Conservation (phyloP, 768 basidiomycete genomes). For the Mycena galopus region DNA sequence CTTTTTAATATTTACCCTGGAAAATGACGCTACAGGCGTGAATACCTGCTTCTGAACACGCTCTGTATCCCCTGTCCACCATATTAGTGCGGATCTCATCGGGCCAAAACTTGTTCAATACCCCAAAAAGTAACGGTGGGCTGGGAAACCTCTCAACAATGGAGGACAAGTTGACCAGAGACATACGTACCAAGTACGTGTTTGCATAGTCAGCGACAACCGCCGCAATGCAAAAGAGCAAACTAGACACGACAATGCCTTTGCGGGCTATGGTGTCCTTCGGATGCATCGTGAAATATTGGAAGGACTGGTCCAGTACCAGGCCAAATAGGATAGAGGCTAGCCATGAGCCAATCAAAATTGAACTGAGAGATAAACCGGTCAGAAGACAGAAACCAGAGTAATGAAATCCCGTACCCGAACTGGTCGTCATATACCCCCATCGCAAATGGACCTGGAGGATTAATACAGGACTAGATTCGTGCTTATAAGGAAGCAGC, state of each 20-base stretch:
- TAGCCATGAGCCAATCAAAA: too few relatives aligned
- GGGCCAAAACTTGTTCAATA: not conserved
- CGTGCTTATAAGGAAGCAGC: too few relatives aligned
- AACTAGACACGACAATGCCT: not conserved
- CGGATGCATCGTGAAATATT: not conserved
- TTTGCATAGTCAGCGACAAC: not conserved
- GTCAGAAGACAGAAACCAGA: too few relatives aligned
- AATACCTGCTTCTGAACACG: not conserved
- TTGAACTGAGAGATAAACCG: too few relatives aligned
- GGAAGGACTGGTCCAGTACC: not conserved
- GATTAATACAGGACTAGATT: too few relatives aligned
- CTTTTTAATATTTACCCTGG: not conserved
- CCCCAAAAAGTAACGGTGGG: not conserved
- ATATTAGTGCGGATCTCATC: not conserved
- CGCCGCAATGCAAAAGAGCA: not conserved
- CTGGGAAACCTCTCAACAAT: not conserved
- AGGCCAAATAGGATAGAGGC: not conserved
- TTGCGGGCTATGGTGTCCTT: not conserved
- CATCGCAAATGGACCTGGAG: too few relatives aligned
- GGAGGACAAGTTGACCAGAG: too few relatives aligned
- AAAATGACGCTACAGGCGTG: not conserved
- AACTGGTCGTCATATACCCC: too few relatives aligned
- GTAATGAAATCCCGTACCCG: too few relatives aligned
- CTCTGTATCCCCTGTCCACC: not conserved
- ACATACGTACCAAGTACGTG: not conserved